Evolutionary conservation across 345 rosid genomes (phyloP).

Genomic region (Eucalyptus polyanthemos): DNA sequence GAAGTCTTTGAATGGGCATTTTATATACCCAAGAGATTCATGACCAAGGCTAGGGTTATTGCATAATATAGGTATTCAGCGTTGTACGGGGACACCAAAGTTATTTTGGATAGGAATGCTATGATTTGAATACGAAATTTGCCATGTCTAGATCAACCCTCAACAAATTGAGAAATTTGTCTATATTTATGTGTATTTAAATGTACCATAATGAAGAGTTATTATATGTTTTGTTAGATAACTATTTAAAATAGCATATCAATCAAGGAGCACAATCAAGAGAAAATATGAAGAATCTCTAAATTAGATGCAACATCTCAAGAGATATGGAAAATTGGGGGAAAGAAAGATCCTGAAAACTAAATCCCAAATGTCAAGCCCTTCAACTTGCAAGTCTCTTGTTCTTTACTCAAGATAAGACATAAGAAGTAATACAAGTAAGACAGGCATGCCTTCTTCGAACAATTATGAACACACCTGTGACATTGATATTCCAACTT

Average conservation of each 20-base stretch:
- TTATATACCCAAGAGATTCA: background rate
- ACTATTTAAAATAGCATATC: background rate
- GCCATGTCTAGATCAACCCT: background rate
- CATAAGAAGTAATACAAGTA: background rate
- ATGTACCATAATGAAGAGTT: background rate
- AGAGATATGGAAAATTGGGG: background rate
- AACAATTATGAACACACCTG: background rate
- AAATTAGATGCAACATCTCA: background rate
- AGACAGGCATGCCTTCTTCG: background rate
- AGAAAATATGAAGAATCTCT: background rate
- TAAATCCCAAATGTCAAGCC: background rate
- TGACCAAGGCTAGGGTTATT: background rate
- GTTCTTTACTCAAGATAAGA: background rate
- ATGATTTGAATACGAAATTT: background rate
- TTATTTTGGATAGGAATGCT: background rate
- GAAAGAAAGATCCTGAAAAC: background rate
- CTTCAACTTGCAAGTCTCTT: background rate
- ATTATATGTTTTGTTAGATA: background rate
- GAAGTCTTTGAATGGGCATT: background rate
- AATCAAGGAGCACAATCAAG: background rate
- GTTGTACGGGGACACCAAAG: background rate
- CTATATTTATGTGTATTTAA: background rate
- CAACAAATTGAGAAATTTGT: background rate
- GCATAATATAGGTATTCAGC: background rate
- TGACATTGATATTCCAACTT: background rate